phyloP scores from a whole-genome alignment of 345 rosid genomes.

The Pistacia vera region DNA sequence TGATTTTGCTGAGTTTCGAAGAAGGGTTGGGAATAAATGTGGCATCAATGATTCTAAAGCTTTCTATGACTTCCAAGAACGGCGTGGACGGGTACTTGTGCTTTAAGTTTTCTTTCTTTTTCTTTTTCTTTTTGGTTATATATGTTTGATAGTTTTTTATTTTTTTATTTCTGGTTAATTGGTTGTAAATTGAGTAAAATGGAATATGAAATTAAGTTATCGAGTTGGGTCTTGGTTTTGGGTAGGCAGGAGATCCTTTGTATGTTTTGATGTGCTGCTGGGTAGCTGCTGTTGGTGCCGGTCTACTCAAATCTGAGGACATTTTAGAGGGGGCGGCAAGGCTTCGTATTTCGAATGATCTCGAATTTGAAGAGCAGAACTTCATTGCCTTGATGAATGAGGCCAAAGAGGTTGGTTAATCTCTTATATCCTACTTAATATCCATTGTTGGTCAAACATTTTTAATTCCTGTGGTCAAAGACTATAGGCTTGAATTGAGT shows the following conservation, averaged over 20 bases:
- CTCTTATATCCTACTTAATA: neutral
- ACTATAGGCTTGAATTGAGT: neutral
- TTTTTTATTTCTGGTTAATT: neutral
- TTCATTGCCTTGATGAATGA: constrained; percentile 78
- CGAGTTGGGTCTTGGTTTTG: constrained; percentile 30
- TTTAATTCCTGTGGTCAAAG: neutral
- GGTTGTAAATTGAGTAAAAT: too few species aligned
- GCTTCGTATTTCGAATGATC: constrained; percentile 78
- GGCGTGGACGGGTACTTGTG: constrained; percentile 63
- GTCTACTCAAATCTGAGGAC: constrained; percentile 92
- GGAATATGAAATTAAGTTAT: neutral
- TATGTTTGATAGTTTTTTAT: neutral
- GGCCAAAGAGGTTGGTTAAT: constrained; percentile 73
- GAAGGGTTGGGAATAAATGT: constrained; percentile 89
- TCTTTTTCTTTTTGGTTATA: neutral
- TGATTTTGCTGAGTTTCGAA: constrained; percentile 93
- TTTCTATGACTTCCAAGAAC: constrained; percentile 84
- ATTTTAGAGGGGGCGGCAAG: constrained; percentile 80
- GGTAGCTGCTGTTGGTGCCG: constrained; percentile 96
- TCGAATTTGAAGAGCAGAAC: constrained; percentile 91
- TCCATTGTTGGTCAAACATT: neutral
- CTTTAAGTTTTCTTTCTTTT: neutral
- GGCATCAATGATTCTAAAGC: constrained; percentile 75
- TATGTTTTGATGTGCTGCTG: constrained; percentile 92
- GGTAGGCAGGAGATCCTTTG: constrained; percentile 89